Evolutionary conservation across 2,329 filamentous ascomycete genomes (phyloP).

Genomic region (Corniculantispora saksenae): DNA sequence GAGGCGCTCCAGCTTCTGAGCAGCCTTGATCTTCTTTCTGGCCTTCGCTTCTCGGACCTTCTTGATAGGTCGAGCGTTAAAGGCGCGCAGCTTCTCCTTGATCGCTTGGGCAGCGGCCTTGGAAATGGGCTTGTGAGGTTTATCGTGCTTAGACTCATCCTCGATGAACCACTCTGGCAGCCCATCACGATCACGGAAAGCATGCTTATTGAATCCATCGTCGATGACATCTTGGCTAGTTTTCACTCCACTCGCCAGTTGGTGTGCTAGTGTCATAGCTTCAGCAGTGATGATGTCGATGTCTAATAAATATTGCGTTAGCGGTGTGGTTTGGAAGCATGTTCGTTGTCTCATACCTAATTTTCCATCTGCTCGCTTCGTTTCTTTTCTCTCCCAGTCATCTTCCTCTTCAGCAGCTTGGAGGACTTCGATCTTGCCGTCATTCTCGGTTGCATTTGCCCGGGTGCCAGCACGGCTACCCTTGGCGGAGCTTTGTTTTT

Average conservation of each 20-base stretch:
- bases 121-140: slow-evolving; percentile 82
- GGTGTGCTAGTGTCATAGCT: slow-evolving; percentile 95
- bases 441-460: slow-evolving; percentile 40
- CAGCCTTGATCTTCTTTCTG: slow-evolving; percentile 94
- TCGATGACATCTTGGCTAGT: slow-evolving; percentile 79
- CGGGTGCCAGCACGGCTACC: slow-evolving; percentile 28
- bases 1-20: slow-evolving; percentile 86
- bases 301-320: slow-evolving; percentile 50
- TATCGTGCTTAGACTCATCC: slow-evolving; percentile 83
- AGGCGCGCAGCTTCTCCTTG: slow-evolving; percentile 87
- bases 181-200: slow-evolving; percentile 87
- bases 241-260: slow-evolving; percentile 83
- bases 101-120: slow-evolving; percentile 89
- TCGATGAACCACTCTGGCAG: slow-evolving; percentile 98
- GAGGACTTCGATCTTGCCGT: slow-evolving; percentile 61
- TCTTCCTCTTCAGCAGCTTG: slow-evolving; percentile 50
- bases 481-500: slow-evolving; percentile 9
- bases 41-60: slow-evolving; percentile 97
- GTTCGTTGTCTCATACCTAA: slow-evolving; percentile 47
- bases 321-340: slow-evolving; percentile 2
- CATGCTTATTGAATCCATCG: slow-evolving; percentile 89
- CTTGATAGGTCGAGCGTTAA: slow-evolving; percentile 97
- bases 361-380: slow-evolving; percentile 63
- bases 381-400: slow-evolving; percentile 68
- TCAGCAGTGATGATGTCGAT: slow-evolving; percentile 99